Percentiles rank a stretch among this genome's conserved stretches.
Evolutionary conservation across 108 stramenopile species (phyloP).

Genomic region (Schizochytrium sp.): DNA sequence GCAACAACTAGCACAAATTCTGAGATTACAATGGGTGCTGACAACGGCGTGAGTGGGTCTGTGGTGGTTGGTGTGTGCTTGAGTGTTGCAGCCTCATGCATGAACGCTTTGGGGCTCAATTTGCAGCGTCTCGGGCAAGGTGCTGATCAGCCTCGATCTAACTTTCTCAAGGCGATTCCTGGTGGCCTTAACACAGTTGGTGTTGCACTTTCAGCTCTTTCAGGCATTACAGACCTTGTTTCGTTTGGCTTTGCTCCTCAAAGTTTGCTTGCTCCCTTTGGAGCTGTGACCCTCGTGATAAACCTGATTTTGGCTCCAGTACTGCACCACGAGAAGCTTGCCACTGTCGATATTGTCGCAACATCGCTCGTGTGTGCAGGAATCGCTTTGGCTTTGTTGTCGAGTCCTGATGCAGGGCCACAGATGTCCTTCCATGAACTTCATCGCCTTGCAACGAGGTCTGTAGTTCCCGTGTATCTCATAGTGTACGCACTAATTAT

Average conservation of each 20-base stretch:
- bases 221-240: conserved; percentile 6
- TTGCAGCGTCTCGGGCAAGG: conserved; percentile 49
- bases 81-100: neutral
- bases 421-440: neutral
- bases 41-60: neutral
- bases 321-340: conserved; percentile 2
- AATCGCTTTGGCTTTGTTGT: conserved; percentile 11
- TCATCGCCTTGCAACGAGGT: neutral
- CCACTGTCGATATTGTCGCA: neutral
- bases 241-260: conserved; percentile 58
- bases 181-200: conserved; percentile 22
- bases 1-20: no score
- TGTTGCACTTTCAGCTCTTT: neutral
- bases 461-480: conserved; percentile 25
- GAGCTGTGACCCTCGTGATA: conserved; percentile 1
- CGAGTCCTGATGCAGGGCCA: neutral
- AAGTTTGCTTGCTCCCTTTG: conserved; percentile 39
- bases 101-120: conserved; percentile 49
- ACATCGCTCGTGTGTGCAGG: neutral
- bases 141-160: neutral
- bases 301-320: conserved; percentile 47
- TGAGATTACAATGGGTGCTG: no score
- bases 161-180: neutral
- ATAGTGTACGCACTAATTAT: neutral
- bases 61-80: neutral